phyloP scores from a whole-genome alignment of 129 eudicot species.

The Arctium lappa region DNA sequence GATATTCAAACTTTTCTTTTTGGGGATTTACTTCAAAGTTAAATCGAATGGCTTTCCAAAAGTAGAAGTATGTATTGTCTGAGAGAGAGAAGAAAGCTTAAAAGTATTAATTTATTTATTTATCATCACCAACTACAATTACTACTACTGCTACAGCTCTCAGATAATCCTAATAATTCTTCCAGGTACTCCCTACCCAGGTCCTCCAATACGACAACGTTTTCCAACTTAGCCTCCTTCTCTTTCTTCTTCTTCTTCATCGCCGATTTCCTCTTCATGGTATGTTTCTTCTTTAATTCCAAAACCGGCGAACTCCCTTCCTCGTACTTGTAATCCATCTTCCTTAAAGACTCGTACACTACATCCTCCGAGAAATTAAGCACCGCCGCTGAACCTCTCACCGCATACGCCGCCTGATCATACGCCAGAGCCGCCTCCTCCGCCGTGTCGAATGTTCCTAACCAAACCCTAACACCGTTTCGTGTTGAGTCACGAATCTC shows the following conservation, averaged over 20 bases:
- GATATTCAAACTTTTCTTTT: background rate
- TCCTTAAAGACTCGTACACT: constrained; percentile 24
- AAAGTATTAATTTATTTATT: background rate
- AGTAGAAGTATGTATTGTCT: background rate
- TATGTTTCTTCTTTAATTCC: constrained; percentile 34
- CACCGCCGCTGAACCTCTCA: constrained; percentile 27
- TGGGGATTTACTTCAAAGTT: background rate
- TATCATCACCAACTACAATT: constrained; percentile 4
- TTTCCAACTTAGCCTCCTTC: constrained; percentile 11
- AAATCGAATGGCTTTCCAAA: background rate
- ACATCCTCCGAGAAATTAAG: constrained; percentile 32
- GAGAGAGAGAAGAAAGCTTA: background rate
- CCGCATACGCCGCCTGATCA: constrained; percentile 41
- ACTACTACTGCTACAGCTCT: constrained; percentile 19
- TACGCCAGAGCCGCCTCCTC: constrained; percentile 46
- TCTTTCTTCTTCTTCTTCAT: constrained; percentile 8
- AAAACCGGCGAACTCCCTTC: constrained; percentile 41
- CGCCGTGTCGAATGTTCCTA: constrained; percentile 43
- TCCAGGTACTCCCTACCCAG: constrained; percentile 42
- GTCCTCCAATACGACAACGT: constrained; percentile 40
- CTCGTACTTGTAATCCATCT: constrained; percentile 38
- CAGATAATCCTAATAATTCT: constrained; percentile 30
- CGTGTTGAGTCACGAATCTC: constrained; percentile 46
- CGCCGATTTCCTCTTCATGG: constrained; percentile 26
- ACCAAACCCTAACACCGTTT: constrained; percentile 40